phyloP scores from a whole-genome alignment of 768 basidiomycete species.

The Strobilomyces echinocephalus region DNA sequence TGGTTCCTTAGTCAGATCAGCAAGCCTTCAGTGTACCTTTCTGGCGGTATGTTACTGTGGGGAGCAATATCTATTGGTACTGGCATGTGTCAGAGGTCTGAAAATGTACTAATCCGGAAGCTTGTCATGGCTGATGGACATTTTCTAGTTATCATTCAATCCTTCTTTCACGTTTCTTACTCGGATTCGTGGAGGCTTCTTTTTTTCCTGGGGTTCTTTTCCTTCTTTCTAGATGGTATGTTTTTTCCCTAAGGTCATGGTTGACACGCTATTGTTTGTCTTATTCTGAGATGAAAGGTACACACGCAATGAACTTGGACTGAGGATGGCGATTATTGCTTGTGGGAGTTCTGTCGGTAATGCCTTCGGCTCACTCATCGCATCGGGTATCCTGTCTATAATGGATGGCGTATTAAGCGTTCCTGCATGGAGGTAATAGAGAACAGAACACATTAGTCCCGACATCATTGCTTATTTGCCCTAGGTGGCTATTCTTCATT shows the following conservation, averaged over 20 bases:
- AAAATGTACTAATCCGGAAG: neutral
- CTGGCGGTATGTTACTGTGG: constrained; percentile 31
- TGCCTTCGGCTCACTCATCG: neutral
- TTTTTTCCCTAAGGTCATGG: neutral
- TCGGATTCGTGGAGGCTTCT: neutral
- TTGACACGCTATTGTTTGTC: neutral
- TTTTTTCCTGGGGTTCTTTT: neutral
- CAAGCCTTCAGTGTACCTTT: constrained; percentile 62
- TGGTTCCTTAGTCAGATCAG: constrained; percentile 63
- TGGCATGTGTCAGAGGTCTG: neutral
- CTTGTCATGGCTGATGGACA: neutral
- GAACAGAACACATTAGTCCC: neutral
- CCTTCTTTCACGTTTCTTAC: neutral
- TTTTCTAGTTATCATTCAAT: neutral
- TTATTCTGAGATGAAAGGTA: neutral
- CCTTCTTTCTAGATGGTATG: neutral
- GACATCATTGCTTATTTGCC: neutral
- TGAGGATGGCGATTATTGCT: neutral
- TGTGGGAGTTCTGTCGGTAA: neutral
- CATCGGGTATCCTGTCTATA: neutral
- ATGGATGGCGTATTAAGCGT: constrained; percentile 49
- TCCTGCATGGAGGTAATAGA: constrained; percentile 63
- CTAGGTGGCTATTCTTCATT: constrained; percentile 67
- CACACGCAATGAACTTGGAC: neutral
- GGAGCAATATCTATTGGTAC: neutral